Base-by-base conservation (phyloP, 2,329 filamentous ascomycete species). In the Cucurbitaria berberidis region DNA sequence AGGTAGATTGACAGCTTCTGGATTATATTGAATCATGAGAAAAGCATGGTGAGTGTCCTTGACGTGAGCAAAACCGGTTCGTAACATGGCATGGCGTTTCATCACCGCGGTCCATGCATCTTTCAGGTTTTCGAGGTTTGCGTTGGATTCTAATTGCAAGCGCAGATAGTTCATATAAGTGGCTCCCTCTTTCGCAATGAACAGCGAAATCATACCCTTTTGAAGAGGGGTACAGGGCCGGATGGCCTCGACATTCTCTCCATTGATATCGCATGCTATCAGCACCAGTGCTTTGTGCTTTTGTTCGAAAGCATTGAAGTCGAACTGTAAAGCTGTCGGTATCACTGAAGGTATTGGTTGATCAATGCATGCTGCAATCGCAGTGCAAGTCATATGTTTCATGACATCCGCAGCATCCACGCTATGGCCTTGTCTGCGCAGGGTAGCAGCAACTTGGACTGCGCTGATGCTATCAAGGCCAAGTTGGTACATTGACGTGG, bases 391-490 rank as follows among this genome's bases (percentile, higher is more conserved):
- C 5, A 62, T 69, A 48, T 75, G 63, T 48, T 89, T 86, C 48
- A 97, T 82, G 13, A 97, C 86, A 70, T 96, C 90, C 1, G 86
- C 83, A 0, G 89, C 86, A 1, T 86, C 85, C 0, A 92, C 74
- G 1, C 72, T 66, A 34, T 86, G 77, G 0, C 86, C 86, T 16
- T 81, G 66, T 34, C 80, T 82, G 16, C 88, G 85, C 15, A 97
- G 78, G 22, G 81, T 77, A 1, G 85, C 82, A 0, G 91, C 90
- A 9, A 96, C 80, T 66, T 96, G 92, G 15, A 85, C 81, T 0
- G 91, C 90, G 55, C 89, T 93, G 66, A 98, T 95, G 69, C 93
- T 97, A 74, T 97, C 93, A 3, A 97, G 78, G 0, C 93, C 93
- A n/a, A 96, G 83, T 52, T 89, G 86, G 64, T 93, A 96, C 43